phyloP scores from a whole-genome alignment of 2,329 filamentous ascomycete species.

The Didymella lethalis region DNA sequence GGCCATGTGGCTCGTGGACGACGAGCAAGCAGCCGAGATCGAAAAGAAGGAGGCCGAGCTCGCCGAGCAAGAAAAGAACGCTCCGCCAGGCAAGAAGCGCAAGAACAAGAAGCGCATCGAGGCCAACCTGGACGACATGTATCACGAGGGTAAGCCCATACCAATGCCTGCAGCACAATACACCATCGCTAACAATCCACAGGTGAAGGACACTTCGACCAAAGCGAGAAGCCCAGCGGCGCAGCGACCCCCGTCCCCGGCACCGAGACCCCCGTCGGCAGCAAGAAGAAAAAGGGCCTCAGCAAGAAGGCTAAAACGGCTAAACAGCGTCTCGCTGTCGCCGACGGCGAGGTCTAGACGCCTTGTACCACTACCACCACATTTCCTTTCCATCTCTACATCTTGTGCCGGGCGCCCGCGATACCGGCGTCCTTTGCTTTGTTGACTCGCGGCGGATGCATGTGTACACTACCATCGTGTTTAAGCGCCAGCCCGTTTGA shows the following conservation, averaged over 20 bases:
- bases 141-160: constrained; percentile 85
- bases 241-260: constrained; percentile 79
- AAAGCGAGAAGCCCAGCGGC: constrained; percentile 83
- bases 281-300: constrained; percentile 56
- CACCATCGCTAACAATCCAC: constrained; percentile 13
- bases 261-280: constrained; percentile 34
- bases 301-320: constrained; percentile 62
- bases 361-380: constrained; percentile 11
- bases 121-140: constrained; percentile 89
- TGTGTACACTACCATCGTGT: constrained; percentile 15
- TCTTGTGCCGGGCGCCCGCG: background rate
- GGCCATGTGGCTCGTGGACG: constrained; percentile 97
- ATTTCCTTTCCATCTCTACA: constrained; percentile 7
- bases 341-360: constrained; percentile 53
- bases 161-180: background rate
- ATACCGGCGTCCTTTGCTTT: background rate
- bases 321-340: constrained; percentile 58
- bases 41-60: constrained; percentile 91
- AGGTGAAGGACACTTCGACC: constrained; percentile 98
- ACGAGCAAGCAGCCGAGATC: constrained; percentile 93
- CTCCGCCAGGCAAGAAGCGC: constrained; percentile 55
- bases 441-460: constrained; percentile 1
- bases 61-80: constrained; percentile 67
- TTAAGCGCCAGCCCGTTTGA: background rate
- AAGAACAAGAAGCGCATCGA: constrained; percentile 70